Conservation (phyloP, 805 yeast genomes). For the Wickerhamiella hasegawae region DNA sequence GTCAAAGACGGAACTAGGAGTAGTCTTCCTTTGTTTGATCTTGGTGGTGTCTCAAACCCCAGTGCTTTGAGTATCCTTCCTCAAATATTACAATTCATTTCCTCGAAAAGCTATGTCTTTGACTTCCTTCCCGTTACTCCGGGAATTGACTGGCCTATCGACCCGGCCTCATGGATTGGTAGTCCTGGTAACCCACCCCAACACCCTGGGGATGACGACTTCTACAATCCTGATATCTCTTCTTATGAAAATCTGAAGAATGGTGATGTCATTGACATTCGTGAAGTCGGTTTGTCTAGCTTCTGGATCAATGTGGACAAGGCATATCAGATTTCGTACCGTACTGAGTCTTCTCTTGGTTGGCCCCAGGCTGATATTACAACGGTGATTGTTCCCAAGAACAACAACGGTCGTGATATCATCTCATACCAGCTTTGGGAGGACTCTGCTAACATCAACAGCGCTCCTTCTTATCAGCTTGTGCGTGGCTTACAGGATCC, state of each 20-base stretch:
- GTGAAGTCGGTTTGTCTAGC: slow-evolving; percentile 1
- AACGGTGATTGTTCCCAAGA: slow-evolving; percentile 16
- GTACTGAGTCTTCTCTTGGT: slow-evolving; percentile 17
- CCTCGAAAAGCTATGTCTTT: neutral
- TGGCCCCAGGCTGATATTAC: slow-evolving; percentile 17
- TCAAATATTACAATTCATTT: neutral
- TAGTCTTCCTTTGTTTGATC: neutral
- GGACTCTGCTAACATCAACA: slow-evolving; percentile 12
- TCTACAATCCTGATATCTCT: slow-evolving; percentile 5
- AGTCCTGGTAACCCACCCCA: neutral
- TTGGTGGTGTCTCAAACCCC: neutral
- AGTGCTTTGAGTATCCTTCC: neutral
- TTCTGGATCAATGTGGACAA: slow-evolving; percentile 7
- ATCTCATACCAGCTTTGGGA: slow-evolving; percentile 14
- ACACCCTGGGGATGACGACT: slow-evolving; percentile 7
- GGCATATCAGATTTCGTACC: slow-evolving; percentile 15
- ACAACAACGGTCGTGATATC: slow-evolving; percentile 7
- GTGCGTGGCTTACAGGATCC: neutral
- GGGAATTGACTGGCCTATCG: neutral
- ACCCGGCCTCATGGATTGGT: slow-evolving; percentile 6
- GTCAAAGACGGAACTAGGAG: neutral
- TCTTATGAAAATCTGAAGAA: neutral
- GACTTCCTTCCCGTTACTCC: neutral
- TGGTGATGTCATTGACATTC: slow-evolving; percentile 1
- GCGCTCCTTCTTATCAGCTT: slow-evolving; percentile 13